Evolutionary conservation across 345 rosid species (phyloP).

Genomic region (Aquilaria malaccensis): DNA sequence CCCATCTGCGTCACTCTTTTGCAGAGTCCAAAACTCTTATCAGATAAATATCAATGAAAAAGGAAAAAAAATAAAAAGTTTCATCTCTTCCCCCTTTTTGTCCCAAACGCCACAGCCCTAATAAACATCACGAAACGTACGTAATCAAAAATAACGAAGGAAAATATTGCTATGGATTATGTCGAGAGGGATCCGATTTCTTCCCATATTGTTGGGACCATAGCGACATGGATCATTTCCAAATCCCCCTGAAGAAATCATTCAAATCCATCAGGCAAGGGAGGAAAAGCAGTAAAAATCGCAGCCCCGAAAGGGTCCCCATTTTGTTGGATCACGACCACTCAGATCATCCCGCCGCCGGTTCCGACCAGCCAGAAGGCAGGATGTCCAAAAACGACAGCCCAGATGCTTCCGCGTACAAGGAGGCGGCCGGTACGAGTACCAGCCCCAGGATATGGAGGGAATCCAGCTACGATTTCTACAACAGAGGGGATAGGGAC

Average conservation of each 20-base stretch:
- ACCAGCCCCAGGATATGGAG: constrained; percentile 14
- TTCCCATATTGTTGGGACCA: too few relatives aligned
- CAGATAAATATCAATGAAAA: too few relatives aligned
- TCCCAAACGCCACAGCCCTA: too few relatives aligned
- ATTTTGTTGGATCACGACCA: constrained; percentile 38
- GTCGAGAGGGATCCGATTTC: too few relatives aligned
- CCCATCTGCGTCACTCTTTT: background rate
- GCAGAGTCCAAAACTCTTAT: too few relatives aligned
- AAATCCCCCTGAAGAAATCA: constrained; percentile 32
- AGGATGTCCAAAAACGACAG: constrained; percentile 6
- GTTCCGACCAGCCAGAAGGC: background rate
- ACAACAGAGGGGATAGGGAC: constrained; percentile 17
- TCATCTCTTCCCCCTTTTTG: too few relatives aligned
- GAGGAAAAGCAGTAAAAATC: constrained; percentile 7
- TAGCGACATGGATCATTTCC: too few relatives aligned
- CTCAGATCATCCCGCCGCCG: constrained; percentile 5
- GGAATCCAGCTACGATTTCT: constrained; percentile 31
- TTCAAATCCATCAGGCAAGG: constrained; percentile 33
- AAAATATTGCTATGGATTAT: too few relatives aligned
- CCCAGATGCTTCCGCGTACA: constrained; percentile 8
- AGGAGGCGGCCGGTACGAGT: constrained; percentile 3
- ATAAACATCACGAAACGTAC: too few relatives aligned
- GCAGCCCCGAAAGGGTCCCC: constrained; percentile 41
- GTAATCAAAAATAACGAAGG: too few relatives aligned
- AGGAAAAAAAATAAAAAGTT: too few relatives aligned